These are phyloP conservation scores for Hsuehochloa calcarea DNA, from an alignment of 176 grass and related monocot genomes.

Conservation along the genomic window DNA sequence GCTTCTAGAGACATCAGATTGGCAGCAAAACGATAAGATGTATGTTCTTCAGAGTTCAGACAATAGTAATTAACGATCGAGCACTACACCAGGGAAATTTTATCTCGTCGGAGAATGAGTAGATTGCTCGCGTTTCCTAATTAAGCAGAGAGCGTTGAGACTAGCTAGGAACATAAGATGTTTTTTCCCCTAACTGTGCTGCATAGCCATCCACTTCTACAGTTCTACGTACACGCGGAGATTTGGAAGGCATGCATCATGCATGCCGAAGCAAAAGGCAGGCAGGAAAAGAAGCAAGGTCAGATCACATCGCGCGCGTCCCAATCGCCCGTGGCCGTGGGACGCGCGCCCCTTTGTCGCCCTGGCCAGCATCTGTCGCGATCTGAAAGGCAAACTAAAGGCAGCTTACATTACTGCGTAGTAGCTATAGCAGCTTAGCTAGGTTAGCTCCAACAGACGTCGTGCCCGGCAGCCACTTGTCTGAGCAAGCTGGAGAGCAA, in stretches of 20 bases:
- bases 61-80: neutral
- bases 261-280: neutral
- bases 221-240: neutral
- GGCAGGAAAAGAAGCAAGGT: slow-evolving; percentile 12
- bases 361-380: neutral
- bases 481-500: neutral
- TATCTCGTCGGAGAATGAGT: neutral
- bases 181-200: neutral
- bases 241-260: neutral
- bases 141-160: neutral
- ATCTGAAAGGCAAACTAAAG: neutral
- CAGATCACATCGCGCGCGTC: neutral
- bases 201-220: neutral
- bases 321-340: neutral
- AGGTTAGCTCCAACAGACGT: neutral
- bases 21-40: too few species aligned
- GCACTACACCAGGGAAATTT: neutral
- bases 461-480: neutral
- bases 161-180: neutral
- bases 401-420: neutral
- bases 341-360: neutral
- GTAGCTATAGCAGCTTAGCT: neutral
- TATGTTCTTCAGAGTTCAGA: neutral
- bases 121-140: neutral
- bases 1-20: too few species aligned